Percentiles rank a stretch among this genome's conserved stretches.
phyloP scores from a whole-genome alignment of 2,329 filamentous ascomycete species.

The Akanthomyces muscarius region DNA sequence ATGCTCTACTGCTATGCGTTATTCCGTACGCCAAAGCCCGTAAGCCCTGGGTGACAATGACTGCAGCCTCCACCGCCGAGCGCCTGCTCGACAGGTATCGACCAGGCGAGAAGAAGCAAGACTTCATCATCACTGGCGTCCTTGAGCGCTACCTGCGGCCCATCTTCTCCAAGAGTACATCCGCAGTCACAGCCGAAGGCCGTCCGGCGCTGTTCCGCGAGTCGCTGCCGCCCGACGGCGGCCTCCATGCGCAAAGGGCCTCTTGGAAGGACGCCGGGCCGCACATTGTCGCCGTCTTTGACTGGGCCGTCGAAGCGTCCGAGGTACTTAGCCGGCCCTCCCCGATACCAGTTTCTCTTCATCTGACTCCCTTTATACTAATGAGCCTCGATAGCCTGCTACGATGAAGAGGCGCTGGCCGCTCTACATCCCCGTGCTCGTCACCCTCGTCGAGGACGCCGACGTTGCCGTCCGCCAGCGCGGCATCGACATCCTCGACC shows the following conservation, averaged over 20 bases:
- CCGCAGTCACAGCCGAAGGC: constrained; percentile 32
- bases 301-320: constrained; percentile 53
- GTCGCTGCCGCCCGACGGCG: background rate
- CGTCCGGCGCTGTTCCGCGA: constrained; percentile 27
- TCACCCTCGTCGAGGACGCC: constrained; percentile 65
- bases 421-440: constrained; percentile 63
- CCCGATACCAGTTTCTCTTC: background rate
- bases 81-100: constrained; percentile 31
- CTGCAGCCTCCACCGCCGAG: constrained; percentile 29
- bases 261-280: constrained; percentile 25
- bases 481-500: constrained; percentile 51
- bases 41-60: constrained; percentile 37
- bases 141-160: constrained; percentile 62
- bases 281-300: constrained; percentile 25
- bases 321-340: constrained; percentile 37
- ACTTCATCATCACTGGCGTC: constrained; percentile 52
- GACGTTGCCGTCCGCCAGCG: constrained; percentile 48
- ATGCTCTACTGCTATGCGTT: constrained; percentile 28
- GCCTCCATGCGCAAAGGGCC: constrained; percentile 13
- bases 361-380: background rate
- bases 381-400: background rate
- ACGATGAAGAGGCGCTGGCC: constrained; percentile 52
- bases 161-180: constrained; percentile 57
- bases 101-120: constrained; percentile 15
- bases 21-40: constrained; percentile 29